Percentiles rank a stretch among this genome's conserved stretches.
Evolutionary conservation across 805 yeast species (phyloP).

Genomic region (Candida sakaeoensis): DNA sequence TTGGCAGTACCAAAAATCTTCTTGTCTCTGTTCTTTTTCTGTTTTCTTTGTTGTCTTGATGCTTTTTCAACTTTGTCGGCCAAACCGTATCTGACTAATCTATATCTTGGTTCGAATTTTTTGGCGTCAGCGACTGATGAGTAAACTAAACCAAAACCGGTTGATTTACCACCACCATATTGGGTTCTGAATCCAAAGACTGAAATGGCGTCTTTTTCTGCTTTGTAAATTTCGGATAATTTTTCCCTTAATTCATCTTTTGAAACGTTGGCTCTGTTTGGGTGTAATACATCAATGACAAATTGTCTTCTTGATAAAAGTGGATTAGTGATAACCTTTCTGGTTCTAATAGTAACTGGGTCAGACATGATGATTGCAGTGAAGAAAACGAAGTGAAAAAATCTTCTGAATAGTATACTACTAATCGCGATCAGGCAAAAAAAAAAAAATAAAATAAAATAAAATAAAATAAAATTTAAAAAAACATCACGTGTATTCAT

Average conservation of each 20-base stretch:
- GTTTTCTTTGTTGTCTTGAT: conserved; percentile 99
- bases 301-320: conserved; percentile 99
- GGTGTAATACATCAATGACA: conserved; percentile 99
- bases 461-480: background rate
- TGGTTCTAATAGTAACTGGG: conserved; percentile 99
- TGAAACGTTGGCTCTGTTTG: conserved; percentile 98
- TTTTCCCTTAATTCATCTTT: conserved; percentile 98
- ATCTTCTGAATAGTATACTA: background rate
- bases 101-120: conserved; percentile 98
- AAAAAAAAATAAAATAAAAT: too few relatives aligned
- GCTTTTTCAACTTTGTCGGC: conserved; percentile 95
- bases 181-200: conserved; percentile 99
- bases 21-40: conserved; percentile 99
- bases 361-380: conserved; percentile 90
- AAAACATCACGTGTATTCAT: background rate
- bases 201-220: conserved; percentile 90
- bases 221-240: conserved; percentile 83
- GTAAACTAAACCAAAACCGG: conserved; percentile 99
- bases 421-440: too few relatives aligned
- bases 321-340: conserved; percentile 99
- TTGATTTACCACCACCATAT: conserved; percentile 99
- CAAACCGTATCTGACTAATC: conserved; percentile 98
- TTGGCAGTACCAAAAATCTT: conserved; percentile 98
- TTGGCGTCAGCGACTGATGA: conserved; percentile 96
- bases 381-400: conserved; percentile 3